phyloP scores from a whole-genome alignment of 345 rosid species.

The Dimocarpus longan region DNA sequence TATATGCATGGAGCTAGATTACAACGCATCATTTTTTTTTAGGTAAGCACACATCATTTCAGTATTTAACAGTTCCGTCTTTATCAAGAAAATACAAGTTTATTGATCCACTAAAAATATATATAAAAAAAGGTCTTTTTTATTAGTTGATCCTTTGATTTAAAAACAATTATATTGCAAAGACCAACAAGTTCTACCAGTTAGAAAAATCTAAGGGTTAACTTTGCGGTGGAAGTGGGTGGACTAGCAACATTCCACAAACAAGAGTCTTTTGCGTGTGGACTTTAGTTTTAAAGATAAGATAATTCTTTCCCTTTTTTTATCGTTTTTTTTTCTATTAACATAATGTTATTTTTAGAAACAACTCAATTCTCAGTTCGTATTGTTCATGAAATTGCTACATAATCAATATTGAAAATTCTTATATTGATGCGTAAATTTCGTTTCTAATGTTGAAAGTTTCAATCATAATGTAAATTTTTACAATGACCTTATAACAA shows the following conservation, averaged over 20 bases:
- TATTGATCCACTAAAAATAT: background rate
- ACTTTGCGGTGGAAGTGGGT: slow-evolving; percentile 31
- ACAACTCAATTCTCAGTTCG: background rate
- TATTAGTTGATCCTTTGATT: background rate
- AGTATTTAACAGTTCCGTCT: background rate
- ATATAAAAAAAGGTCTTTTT: background rate
- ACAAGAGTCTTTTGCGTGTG: slow-evolving; percentile 30
- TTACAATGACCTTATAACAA: too few species aligned
- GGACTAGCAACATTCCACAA: slow-evolving; percentile 17
- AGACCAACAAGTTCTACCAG: slow-evolving; percentile 14
- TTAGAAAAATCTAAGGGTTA: slow-evolving; percentile 7
- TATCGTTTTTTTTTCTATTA: background rate
- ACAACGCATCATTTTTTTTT: too few species aligned
- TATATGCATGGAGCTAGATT: too few species aligned
- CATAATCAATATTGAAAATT: too few species aligned
- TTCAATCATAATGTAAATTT: too few species aligned
- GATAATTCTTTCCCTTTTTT: background rate
- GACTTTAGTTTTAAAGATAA: slow-evolving; percentile 22
- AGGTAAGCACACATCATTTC: too few species aligned
- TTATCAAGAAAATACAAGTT: background rate
- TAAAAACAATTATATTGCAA: background rate
- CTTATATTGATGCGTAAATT: too few species aligned
- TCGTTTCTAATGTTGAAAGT: too few species aligned
- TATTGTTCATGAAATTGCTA: background rate
- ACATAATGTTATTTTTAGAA: background rate